Conservation (phyloP, 495 filamentous ascomycete species). For the Trichoderma virens region DNA sequence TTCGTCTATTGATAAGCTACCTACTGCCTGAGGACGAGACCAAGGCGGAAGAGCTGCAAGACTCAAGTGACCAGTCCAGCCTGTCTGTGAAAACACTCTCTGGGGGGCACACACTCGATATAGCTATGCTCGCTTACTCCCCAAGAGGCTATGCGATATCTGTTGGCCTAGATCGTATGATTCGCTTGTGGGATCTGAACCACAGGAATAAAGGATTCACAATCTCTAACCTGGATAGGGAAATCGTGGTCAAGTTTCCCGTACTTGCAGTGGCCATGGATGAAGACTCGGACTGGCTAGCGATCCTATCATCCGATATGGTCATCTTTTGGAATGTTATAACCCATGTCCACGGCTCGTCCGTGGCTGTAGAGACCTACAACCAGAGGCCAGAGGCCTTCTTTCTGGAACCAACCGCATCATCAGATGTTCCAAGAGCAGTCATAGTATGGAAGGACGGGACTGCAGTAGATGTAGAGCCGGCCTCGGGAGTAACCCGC, state of each 20-base stretch:
- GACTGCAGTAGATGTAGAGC: constrained; percentile 42
- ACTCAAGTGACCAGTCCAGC: constrained; percentile 40
- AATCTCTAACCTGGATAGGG: constrained; percentile 29
- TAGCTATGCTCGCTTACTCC: constrained; percentile 51
- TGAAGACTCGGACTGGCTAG: constrained; percentile 51
- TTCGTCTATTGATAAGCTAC: constrained; percentile 59
- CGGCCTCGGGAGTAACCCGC: constrained; percentile 21
- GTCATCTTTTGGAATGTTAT: constrained; percentile 53
- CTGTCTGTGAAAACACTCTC: constrained; percentile 51
- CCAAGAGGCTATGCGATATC: constrained; percentile 54
- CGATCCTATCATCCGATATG: constrained; percentile 47
- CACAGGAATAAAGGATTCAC: constrained; percentile 29
- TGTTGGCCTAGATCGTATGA: constrained; percentile 54
- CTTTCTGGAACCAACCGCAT: constrained; percentile 40
- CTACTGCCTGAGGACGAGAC: constrained; percentile 49
- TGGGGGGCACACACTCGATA: constrained; percentile 54
- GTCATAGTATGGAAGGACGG: constrained; percentile 53
- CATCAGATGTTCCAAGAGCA: constrained; percentile 31
- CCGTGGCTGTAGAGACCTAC: constrained; percentile 39
- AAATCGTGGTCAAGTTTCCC: constrained; percentile 40
- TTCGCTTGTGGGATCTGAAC: constrained; percentile 53
- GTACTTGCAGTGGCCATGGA: constrained; percentile 53
- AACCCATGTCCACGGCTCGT: constrained; percentile 40
- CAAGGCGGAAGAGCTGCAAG: constrained; percentile 20
- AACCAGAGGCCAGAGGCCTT: constrained; percentile 49